phyloP scores from a whole-genome alignment of 1,139 yeast genomes.

The Diutina catenulata region DNA sequence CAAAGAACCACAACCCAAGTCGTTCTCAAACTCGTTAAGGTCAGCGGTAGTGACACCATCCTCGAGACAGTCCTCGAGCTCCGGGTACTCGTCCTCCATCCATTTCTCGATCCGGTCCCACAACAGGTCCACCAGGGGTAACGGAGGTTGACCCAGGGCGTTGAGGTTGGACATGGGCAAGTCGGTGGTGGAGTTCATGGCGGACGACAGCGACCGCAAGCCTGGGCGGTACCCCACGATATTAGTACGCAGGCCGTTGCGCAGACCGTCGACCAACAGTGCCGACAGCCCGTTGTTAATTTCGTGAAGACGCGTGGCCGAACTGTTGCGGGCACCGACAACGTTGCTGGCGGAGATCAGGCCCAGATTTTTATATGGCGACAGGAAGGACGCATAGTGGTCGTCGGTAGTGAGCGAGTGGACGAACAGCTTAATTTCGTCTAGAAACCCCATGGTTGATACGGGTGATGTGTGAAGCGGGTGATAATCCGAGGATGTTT shows the following conservation, averaged over 20 bases:
- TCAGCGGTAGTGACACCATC: slow-evolving; percentile 67
- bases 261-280: slow-evolving; percentile 8
- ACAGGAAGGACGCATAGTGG: slow-evolving; percentile 49
- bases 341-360: slow-evolving; percentile 11
- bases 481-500: too few species aligned
- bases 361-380: slow-evolving; percentile 23
- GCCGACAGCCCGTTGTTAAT: slow-evolving; percentile 28
- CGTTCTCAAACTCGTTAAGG: slow-evolving; percentile 65
- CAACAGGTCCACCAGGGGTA: slow-evolving; percentile 58
- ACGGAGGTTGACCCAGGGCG: slow-evolving; percentile 44
- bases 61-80: slow-evolving; percentile 59
- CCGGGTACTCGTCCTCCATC: slow-evolving; percentile 73
- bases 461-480: not conserved
- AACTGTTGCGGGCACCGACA: slow-evolving; percentile 13
- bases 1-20: slow-evolving; percentile 48
- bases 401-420: slow-evolving; percentile 56
- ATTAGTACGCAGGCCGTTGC: slow-evolving; percentile 9
- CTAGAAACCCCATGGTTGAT: slow-evolving; percentile 32
- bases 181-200: slow-evolving; percentile 16
- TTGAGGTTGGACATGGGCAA: slow-evolving; percentile 31
- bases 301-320: slow-evolving; percentile 24
- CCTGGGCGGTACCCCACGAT: slow-evolving; percentile 11
- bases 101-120: slow-evolving; percentile 69
- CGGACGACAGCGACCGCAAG: slow-evolving; percentile 11
- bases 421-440: slow-evolving; percentile 36